These are phyloP conservation scores for Mrakia blollopis DNA, from an alignment of 768 basidiomycete species.

Conservation along the genomic window DNA sequence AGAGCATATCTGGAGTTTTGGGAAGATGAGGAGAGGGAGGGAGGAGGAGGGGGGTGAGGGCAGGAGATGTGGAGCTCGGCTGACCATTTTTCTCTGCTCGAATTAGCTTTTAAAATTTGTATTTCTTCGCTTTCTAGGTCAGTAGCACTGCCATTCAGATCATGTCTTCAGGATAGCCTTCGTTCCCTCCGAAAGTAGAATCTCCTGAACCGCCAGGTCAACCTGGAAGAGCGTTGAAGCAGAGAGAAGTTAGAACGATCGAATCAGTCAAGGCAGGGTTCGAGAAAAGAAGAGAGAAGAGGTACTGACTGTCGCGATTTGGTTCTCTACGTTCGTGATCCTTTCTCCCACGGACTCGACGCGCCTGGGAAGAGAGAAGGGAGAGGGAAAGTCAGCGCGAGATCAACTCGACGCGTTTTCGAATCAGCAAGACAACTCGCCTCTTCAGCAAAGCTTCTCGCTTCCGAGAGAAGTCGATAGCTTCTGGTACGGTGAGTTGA, in stretches of 20 bases:
- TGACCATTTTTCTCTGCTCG: too few species aligned
- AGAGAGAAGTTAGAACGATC: too few species aligned
- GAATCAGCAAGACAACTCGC: background rate
- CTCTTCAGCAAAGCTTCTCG: background rate
- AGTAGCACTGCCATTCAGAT: background rate
- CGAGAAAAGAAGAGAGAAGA: too few species aligned
- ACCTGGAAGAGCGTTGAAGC: background rate
- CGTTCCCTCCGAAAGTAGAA: background rate
- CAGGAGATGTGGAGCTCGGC: too few species aligned
- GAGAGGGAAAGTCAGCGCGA: background rate
- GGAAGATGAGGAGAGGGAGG: background rate
- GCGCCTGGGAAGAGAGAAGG: background rate
- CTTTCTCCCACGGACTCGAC: background rate
- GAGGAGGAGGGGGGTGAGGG: too few species aligned
- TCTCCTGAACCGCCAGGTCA: constrained; percentile 3
- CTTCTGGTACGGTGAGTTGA: background rate
- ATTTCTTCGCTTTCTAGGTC: background rate
- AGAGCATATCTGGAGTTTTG: background rate
- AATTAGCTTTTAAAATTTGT: background rate
- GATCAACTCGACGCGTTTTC: background rate
- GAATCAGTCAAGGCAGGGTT: background rate
- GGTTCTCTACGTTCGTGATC: constrained; percentile 7
- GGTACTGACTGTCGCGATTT: background rate
- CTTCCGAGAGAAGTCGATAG: background rate
- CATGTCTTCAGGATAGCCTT: constrained; percentile 9